Percentiles rank a stretch among this genome's conserved stretches.
These are phyloP conservation scores for Pseudozyma hubeiensis DNA, from an alignment of 1,284 basidiomycete species.

Conservation along the genomic window DNA sequence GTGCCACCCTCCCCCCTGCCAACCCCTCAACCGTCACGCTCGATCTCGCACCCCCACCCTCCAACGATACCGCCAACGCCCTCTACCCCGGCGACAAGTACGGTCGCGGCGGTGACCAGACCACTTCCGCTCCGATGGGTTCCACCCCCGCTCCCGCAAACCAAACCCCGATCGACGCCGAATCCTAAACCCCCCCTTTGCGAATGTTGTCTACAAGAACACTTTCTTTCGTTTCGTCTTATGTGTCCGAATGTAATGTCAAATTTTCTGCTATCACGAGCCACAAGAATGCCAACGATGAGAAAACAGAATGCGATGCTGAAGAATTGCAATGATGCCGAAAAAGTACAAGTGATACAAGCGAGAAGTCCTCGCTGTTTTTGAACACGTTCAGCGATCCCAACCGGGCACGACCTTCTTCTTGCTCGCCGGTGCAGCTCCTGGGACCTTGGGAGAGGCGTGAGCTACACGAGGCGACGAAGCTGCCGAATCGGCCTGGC, in stretches of 20 bases:
- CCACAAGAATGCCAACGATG: no score
- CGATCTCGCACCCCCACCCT: constrained; percentile 23
- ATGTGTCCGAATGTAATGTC: background rate
- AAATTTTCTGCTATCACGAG: no score
- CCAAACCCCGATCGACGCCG: constrained; percentile 44
- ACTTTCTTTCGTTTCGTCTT: background rate
- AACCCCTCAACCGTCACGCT: constrained; percentile 25
- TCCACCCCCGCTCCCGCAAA: constrained; percentile 30
- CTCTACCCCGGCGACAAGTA: constrained; percentile 32
- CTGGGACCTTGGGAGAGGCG: constrained; percentile 14
- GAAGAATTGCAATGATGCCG: constrained; percentile 13
- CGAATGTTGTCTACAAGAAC: background rate
- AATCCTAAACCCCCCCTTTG: constrained; percentile 12
- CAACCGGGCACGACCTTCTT: no score
- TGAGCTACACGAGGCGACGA: constrained; percentile 29
- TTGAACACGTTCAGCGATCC: no score
- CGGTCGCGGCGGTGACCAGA: constrained; percentile 29
- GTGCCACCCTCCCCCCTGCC: constrained; percentile 38
- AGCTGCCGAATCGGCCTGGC: constrained; percentile 15
- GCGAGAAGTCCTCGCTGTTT: no score
- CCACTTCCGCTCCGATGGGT: constrained; percentile 41
- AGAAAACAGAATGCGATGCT: constrained; percentile 17
- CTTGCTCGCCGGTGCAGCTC: background rate
- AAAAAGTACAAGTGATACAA: background rate
- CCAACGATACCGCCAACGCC: constrained; percentile 32